A percentile compares a stretch with the other conserved stretches of the same genome.
phyloP scores from a whole-genome alignment of 2,329 filamentous ascomycete species.

The Trichoderma harzianum region DNA sequence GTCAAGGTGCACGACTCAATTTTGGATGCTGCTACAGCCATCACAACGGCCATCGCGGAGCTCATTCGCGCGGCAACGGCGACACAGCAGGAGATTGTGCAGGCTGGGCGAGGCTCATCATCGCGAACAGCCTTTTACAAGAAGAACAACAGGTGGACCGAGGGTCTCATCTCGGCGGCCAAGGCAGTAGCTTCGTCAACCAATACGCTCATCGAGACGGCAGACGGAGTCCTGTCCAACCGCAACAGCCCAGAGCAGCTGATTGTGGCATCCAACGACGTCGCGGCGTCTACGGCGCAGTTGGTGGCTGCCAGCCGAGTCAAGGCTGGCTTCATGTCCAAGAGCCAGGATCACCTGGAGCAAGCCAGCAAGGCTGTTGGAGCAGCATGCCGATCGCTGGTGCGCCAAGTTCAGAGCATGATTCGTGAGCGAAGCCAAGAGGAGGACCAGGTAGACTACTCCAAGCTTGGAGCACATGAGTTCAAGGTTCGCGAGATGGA shows the following conservation, averaged over 20 bases:
- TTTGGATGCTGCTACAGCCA: slow-evolving; percentile 84
- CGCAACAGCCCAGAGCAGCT: slow-evolving; percentile 95
- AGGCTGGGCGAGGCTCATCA: slow-evolving; percentile 82
- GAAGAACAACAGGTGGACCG: slow-evolving; percentile 99
- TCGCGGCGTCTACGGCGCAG: slow-evolving; percentile 93
- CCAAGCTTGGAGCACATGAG: slow-evolving; percentile 83
- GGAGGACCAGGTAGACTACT: slow-evolving; percentile 83
- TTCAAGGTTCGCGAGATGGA: slow-evolving; percentile 99
- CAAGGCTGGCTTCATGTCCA: slow-evolving; percentile 97
- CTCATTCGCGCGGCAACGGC: slow-evolving; percentile 92
- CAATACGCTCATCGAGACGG: slow-evolving; percentile 95
- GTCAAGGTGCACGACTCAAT: slow-evolving; percentile 95
- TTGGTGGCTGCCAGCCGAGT: slow-evolving; percentile 92
- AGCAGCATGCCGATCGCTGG: slow-evolving; percentile 78
- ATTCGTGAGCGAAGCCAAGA: slow-evolving; percentile 83
- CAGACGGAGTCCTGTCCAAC: slow-evolving; percentile 87
- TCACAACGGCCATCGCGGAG: slow-evolving; percentile 89
- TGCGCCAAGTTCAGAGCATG: slow-evolving; percentile 90
- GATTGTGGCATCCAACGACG: slow-evolving; percentile 96
- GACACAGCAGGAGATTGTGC: slow-evolving; percentile 94
- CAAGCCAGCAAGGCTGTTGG: slow-evolving; percentile 90
- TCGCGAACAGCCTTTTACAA: slow-evolving; percentile 97
- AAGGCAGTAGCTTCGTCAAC: slow-evolving; percentile 94
- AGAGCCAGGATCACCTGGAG: slow-evolving; percentile 90
- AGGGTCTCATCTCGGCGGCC: slow-evolving; percentile 92